A percentile compares a stretch with the other conserved stretches of the same genome.
Evolutionary conservation across 208 protist species (phyloP).

Genomic region (Leishmania tarentolae): DNA sequence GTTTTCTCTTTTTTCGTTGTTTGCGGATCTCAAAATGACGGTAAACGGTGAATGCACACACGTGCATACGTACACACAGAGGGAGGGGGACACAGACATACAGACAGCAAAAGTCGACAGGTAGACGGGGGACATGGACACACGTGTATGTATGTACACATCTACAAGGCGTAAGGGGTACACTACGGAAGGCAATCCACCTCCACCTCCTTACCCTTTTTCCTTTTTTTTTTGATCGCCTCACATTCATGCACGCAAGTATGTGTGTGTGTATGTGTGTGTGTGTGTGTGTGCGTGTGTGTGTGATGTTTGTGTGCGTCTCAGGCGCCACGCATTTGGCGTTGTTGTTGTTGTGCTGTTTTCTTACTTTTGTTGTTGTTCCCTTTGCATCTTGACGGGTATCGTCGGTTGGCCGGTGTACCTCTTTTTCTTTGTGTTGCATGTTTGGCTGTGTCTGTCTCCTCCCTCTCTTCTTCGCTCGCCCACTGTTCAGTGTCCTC

Average conservation of each 20-base stretch:
- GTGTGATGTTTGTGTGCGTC: neutral
- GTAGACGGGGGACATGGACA: neutral
- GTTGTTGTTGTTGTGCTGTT: neutral
- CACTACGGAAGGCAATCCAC: neutral
- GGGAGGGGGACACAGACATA: neutral
- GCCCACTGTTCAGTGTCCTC: neutral
- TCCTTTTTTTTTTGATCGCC: neutral
- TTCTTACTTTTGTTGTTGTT: too few relatives aligned
- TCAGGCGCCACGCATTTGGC: neutral
- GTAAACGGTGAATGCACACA: neutral
- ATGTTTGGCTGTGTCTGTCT: neutral
- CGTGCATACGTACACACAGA: neutral
- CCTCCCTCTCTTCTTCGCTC: neutral
- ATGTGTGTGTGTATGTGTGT: neutral
- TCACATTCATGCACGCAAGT: neutral
- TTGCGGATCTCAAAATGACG: neutral
- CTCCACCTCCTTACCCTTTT: neutral
- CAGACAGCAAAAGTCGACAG: neutral
- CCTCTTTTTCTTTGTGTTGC: neutral
- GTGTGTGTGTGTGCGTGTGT: neutral
- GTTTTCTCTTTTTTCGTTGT: neutral
- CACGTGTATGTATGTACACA: conserved; percentile 9
- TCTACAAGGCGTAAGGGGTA: conserved; percentile 3
- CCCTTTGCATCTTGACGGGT: neutral
- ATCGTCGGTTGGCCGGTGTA: neutral